These are phyloP conservation scores for Crucihimalaya himalaica DNA, from an alignment of 345 rosid genomes.

Conservation along the genomic window DNA sequence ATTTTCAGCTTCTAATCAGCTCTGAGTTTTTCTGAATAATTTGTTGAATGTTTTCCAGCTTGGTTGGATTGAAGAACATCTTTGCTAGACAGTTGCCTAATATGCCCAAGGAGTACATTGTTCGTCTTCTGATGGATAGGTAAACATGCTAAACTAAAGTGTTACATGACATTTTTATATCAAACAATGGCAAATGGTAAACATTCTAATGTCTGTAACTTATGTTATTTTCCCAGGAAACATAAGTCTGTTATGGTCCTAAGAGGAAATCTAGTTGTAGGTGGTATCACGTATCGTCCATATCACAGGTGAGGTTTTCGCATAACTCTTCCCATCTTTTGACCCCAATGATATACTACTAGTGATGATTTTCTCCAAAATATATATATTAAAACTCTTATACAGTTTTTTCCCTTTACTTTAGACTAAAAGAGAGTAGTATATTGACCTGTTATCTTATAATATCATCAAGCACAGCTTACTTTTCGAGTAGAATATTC, in stretches of 20 bases:
- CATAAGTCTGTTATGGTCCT: slow-evolving; percentile 99
- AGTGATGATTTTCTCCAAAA: not conserved
- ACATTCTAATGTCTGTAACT: slow-evolving; percentile 28
- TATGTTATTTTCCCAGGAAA: slow-evolving; percentile 56
- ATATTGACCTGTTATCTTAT: slow-evolving; percentile 5
- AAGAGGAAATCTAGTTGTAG: slow-evolving; percentile 82
- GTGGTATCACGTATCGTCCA: slow-evolving; percentile 99
- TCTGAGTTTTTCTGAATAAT: slow-evolving; percentile 5
- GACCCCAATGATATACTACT: not conserved
- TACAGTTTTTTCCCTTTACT: not conserved
- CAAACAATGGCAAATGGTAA: not conserved
- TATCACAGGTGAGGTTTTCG: slow-evolving; percentile 62
- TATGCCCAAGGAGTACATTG: slow-evolving; percentile 99
- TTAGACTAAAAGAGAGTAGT: slow-evolving; percentile 10
- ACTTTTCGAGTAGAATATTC: not conserved
- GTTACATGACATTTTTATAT: not conserved
- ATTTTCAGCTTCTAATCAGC: not conserved
- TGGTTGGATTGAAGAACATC: slow-evolving; percentile 97
- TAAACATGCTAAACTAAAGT: slow-evolving; percentile 30
- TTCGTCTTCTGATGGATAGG: slow-evolving; percentile 99
- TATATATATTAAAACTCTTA: not conserved
- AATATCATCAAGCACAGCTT: not conserved
- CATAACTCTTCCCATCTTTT: not conserved
- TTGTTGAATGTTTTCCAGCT: slow-evolving; percentile 49
- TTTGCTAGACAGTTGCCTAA: slow-evolving; percentile 97